These are phyloP conservation scores for Rhodotorula diobovata DNA, from an alignment of 768 basidiomycete species.

Conservation along the genomic window DNA sequence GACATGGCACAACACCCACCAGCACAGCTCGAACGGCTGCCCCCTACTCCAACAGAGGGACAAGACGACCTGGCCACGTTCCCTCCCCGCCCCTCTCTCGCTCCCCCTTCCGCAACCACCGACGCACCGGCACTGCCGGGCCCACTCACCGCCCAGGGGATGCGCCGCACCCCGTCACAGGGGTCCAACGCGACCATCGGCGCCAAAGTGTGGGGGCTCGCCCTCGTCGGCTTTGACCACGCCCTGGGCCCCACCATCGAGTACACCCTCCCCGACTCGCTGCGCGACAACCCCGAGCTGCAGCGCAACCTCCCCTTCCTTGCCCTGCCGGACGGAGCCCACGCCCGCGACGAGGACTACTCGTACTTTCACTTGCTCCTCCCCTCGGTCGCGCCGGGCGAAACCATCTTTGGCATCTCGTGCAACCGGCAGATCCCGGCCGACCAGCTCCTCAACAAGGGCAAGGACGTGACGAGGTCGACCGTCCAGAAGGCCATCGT, in stretches of 20 bases:
- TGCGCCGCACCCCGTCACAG: background rate
- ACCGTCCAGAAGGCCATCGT: slow-evolving; percentile 98
- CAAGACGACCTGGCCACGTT: too few species aligned
- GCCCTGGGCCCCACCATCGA: slow-evolving; percentile 92
- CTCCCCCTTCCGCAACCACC: background rate
- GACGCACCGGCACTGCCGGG: background rate
- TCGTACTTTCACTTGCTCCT: slow-evolving; percentile 78
- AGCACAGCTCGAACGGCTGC: too few species aligned
- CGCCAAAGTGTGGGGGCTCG: slow-evolving; percentile 23
- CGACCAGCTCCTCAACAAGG: slow-evolving; percentile 68
- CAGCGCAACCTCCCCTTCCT: slow-evolving; percentile 84
- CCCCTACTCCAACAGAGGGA: background rate
- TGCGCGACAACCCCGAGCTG: slow-evolving; percentile 81
- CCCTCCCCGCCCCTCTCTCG: background rate
- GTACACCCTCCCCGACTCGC: slow-evolving; percentile 49
- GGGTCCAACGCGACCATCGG: background rate
- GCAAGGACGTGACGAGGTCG: slow-evolving; percentile 80
- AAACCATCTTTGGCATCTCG: slow-evolving; percentile 93
- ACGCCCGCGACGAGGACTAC: slow-evolving; percentile 87
- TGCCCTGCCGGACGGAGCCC: slow-evolving; percentile 94
- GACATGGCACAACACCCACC: background rate
- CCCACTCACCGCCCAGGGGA: background rate
- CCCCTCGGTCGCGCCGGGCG: slow-evolving; percentile 53
- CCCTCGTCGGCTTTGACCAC: slow-evolving; percentile 41
- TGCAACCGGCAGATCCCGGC: slow-evolving; percentile 89